Evolutionary conservation across 805 yeast species (phyloP), one percentile per base, ranked within the genome.

Genomic region (Lipomyces starkeyi): DNA sequence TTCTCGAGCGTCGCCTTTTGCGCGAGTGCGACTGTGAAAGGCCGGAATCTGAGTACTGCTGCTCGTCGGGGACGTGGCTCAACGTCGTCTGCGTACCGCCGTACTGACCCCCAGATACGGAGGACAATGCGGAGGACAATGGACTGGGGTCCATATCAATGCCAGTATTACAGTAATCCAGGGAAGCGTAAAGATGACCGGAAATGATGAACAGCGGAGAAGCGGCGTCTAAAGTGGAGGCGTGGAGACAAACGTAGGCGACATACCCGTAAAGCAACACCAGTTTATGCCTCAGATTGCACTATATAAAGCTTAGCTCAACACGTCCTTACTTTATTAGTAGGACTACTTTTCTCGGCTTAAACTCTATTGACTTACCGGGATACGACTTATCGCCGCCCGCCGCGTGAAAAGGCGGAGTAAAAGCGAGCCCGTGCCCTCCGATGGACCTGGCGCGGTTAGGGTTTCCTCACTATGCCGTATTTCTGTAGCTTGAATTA

Each of bases 1-100:
- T 75, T 29, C 77, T 69, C 22, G 76, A 74, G 54, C 68, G 64
- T 8, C 76, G 71, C 0, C 73, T 68, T 53, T 69, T 71, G 34
- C 56, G 56, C n/a, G 56, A 25, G n/a, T 53, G 20, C 20, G 43
- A 37, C 43, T 37, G 43, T 37, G 49, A 43, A n/a, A 3, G 20
- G 3, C 49, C 49, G 22, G 49, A 43, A n/a, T 43, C 49, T 43
- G 22, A 43, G 22, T 43, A 43, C 22, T 43, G 49, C 49, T 43
- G 49, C 49, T 43, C 49, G 22, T 43, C 49, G 8, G 49, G 9
- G 49, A 43, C 11, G 49, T 43, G 49, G 22, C 49, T 43, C 14
- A 43, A 6, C 49, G 49, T 43, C 22, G 49, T 43, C 20, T 43
- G 49, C 49, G 49, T 13, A 17, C 49, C 7, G 49, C 49, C 22